phyloP scores from a whole-genome alignment of 2,329 filamentous ascomycete species.

The Achaetomium macrosporum region DNA sequence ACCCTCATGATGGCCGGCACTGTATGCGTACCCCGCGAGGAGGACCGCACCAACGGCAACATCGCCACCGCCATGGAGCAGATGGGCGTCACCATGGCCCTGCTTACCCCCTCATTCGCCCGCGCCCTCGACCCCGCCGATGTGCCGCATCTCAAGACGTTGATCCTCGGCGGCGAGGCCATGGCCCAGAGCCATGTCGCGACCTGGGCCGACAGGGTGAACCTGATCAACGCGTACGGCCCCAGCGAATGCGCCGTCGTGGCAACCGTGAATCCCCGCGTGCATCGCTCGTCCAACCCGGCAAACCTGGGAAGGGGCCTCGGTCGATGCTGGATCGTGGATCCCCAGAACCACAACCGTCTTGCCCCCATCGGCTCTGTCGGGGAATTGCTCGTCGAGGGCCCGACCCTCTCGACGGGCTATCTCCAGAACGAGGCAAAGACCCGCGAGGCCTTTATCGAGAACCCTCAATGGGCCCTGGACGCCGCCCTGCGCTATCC shows the following conservation, averaged over 20 bases:
- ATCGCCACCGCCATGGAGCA: constrained; percentile 28
- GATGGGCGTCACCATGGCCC: constrained; percentile 24
- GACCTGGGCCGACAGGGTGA: constrained; percentile 41
- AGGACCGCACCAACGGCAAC: constrained; percentile 32
- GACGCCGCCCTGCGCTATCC: neutral
- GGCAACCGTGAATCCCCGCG: constrained; percentile 14
- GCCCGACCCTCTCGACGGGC: constrained; percentile 16
- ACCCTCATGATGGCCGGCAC: constrained; percentile 35
- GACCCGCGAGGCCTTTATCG: constrained; percentile 42
- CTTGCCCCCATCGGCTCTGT: constrained; percentile 19
- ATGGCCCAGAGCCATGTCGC: constrained; percentile 22
- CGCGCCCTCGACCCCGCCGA: constrained; percentile 23
- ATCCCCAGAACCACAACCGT: constrained; percentile 26
- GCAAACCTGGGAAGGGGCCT: constrained; percentile 34
- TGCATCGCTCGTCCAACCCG: constrained; percentile 14
- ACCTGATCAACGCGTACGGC: constrained; percentile 26
- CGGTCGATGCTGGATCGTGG: constrained; percentile 30
- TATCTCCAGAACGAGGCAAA: constrained; percentile 30
- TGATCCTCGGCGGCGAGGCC: constrained; percentile 45
- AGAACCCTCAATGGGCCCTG: constrained; percentile 34
- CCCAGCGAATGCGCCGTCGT: constrained; percentile 39
- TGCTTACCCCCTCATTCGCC: constrained; percentile 28
- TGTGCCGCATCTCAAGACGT: constrained; percentile 35
- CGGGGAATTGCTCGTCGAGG: constrained; percentile 23
- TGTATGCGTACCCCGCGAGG: constrained; percentile 36